Percentiles rank a stretch among this genome's conserved stretches.
Evolutionary conservation across 768 basidiomycete species (phyloP).

Genomic region (Phaffia tasmanica): DNA sequence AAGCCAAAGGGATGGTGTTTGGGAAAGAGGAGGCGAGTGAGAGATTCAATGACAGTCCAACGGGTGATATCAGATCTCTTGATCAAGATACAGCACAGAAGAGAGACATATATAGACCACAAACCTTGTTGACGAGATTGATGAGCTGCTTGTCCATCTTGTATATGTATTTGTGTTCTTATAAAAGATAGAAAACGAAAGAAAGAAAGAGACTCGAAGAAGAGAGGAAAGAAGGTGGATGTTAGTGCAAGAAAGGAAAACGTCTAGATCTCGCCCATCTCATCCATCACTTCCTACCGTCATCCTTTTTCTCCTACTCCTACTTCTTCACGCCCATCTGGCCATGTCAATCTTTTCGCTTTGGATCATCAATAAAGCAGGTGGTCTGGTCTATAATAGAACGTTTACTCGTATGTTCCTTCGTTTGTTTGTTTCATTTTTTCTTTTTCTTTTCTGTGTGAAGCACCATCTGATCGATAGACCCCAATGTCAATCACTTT

Average conservation of each 20-base stretch:
- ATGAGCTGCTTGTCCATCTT: slow-evolving; percentile 40
- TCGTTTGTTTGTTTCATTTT: slow-evolving; percentile 4
- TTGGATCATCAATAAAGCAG: slow-evolving; percentile 90
- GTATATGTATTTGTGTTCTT: not conserved
- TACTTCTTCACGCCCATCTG: too few species aligned
- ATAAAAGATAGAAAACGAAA: too few species aligned
- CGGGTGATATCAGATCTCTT: too few species aligned
- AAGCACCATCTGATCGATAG: not conserved
- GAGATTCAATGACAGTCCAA: too few species aligned
- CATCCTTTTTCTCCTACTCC: too few species aligned
- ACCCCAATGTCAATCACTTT: not conserved
- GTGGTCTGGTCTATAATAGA: slow-evolving; percentile 78
- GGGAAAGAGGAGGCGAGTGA: not conserved
- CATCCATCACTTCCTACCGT: too few species aligned
- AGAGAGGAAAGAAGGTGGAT: too few species aligned
- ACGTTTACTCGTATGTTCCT: slow-evolving; percentile 12
- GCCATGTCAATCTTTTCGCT: slow-evolving; percentile 33
- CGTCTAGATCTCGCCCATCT: too few species aligned
- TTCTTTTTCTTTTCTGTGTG: not conserved
- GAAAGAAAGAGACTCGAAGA: too few species aligned
- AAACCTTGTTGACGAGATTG: slow-evolving; percentile 40
- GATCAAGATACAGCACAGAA: too few species aligned
- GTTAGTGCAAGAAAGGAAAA: too few species aligned
- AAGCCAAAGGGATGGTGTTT: not conserved
- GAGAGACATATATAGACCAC: slow-evolving; percentile 4